Evolutionary conservation across 2,329 filamentous ascomycete genomes (phyloP).

Genomic region (Talaromyces sp.): DNA sequence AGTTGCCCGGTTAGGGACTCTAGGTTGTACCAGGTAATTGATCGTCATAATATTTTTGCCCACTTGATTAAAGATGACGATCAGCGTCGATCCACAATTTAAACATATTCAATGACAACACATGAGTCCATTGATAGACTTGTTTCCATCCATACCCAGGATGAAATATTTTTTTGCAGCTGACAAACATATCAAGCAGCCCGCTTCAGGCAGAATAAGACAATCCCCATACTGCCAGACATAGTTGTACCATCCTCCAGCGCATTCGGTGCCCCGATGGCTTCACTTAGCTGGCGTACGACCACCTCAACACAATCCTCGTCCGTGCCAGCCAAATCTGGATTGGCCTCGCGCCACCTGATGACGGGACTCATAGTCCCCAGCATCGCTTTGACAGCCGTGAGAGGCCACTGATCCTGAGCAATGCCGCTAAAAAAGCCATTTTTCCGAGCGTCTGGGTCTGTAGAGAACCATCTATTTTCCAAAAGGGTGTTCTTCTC

Average conservation of each 20-base stretch:
- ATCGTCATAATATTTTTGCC: too few relatives aligned
- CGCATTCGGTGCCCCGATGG: neutral
- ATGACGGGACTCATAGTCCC: neutral
- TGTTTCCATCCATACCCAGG: neutral
- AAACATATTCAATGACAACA: constrained; percentile 3
- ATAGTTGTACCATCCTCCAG: neutral
- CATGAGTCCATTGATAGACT: neutral
- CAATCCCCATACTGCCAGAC: neutral
- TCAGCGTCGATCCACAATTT: neutral
- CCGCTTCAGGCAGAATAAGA: neutral
- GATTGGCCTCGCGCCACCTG: neutral
- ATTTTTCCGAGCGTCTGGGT: neutral
- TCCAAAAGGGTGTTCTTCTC: neutral
- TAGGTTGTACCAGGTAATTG: too few relatives aligned
- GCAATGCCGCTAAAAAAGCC: neutral
- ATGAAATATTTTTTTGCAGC: neutral
- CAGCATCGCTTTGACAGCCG: neutral
- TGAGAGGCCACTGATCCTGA: neutral
- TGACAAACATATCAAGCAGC: neutral
- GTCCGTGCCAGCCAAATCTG: neutral
- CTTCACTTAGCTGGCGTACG: neutral
- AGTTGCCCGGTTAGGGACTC: too few relatives aligned
- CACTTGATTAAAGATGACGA: too few relatives aligned
- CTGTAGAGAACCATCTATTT: neutral
- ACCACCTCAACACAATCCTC: neutral